Evolutionary conservation across 495 filamentous ascomycete species (phyloP).

Genomic region (Tuber melanosporum): DNA sequence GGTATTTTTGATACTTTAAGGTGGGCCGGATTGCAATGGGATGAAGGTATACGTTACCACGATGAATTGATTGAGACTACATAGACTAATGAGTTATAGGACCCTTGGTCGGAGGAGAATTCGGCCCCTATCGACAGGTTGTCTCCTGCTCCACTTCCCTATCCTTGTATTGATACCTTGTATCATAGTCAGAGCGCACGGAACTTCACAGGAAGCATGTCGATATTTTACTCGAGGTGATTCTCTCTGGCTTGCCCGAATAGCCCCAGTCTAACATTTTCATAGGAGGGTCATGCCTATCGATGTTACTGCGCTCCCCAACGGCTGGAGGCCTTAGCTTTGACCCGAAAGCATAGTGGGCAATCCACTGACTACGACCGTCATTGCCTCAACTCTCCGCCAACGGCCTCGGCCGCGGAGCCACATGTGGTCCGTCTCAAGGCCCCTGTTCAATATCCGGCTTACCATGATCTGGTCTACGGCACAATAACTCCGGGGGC

Average conservation of each 20-base stretch:
- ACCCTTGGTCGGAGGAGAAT: slow-evolving; percentile 68
- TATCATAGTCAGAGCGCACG: slow-evolving; percentile 69
- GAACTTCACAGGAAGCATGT: slow-evolving; percentile 66
- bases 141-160: neutral
- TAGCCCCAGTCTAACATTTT: neutral
- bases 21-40: slow-evolving; percentile 89
- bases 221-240: slow-evolving; percentile 54
- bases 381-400: slow-evolving; percentile 60
- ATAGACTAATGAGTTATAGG: slow-evolving; percentile 48
- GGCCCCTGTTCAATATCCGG: slow-evolving; percentile 53
- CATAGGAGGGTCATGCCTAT: slow-evolving; percentile 63
- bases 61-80: slow-evolving; percentile 16
- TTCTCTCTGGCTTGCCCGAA: neutral
- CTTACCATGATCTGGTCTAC: slow-evolving; percentile 71
- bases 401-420: slow-evolving; percentile 64
- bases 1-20: slow-evolving; percentile 67
- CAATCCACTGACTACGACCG: slow-evolving; percentile 68
- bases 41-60: slow-evolving; percentile 62
- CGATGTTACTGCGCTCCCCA: slow-evolving; percentile 84
- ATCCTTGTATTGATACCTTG: slow-evolving; percentile 9
- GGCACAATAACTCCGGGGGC: slow-evolving; percentile 53
- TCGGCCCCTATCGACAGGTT: slow-evolving; percentile 83
- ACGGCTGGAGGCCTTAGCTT: slow-evolving; percentile 58
- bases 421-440: slow-evolving; percentile 71
- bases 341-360: slow-evolving; percentile 54